Percentiles rank a stretch among this genome's conserved stretches.
These are phyloP conservation scores for Chlamydomonas reinhardtii DNA, from an alignment of 163 green algal genomes.

Conservation along the genomic window DNA sequence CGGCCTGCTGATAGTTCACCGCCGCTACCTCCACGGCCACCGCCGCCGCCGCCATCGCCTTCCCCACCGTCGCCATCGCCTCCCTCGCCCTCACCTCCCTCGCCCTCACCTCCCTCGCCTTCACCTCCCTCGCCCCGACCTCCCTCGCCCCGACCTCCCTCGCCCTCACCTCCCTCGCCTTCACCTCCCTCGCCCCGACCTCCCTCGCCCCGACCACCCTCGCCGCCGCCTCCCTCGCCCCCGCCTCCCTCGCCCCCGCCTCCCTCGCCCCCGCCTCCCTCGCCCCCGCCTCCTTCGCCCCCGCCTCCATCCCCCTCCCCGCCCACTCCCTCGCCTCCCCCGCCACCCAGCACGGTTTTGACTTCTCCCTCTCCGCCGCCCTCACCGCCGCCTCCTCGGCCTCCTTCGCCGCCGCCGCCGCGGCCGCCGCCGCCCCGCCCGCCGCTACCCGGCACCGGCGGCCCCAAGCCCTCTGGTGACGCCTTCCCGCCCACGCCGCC, in stretches of 20 bases:
- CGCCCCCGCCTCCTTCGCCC: neutral
- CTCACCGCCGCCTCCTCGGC: neutral
- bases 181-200: neutral
- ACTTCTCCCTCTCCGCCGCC: neutral
- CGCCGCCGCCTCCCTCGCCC: neutral
- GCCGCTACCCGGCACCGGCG: neutral
- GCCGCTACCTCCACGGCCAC: neutral
- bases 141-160: neutral
- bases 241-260: neutral
- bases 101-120: neutral
- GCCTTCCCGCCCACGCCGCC: constrained; percentile 9
- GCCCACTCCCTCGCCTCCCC: neutral
- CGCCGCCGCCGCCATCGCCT: neutral
- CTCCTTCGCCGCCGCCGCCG: neutral
- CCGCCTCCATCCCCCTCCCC: neutral
- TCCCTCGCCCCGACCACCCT: neutral
- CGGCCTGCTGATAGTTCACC: no score
- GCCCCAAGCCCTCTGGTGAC: neutral
- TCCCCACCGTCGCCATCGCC: neutral
- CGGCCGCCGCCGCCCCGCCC: neutral
- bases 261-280: neutral
- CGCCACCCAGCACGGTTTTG: no score
- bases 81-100: neutral
- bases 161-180: neutral
- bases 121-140: neutral